These are phyloP conservation scores for Berberis vulgaris DNA, from an alignment of 164 flowering plant genomes.

Conservation along the genomic window DNA sequence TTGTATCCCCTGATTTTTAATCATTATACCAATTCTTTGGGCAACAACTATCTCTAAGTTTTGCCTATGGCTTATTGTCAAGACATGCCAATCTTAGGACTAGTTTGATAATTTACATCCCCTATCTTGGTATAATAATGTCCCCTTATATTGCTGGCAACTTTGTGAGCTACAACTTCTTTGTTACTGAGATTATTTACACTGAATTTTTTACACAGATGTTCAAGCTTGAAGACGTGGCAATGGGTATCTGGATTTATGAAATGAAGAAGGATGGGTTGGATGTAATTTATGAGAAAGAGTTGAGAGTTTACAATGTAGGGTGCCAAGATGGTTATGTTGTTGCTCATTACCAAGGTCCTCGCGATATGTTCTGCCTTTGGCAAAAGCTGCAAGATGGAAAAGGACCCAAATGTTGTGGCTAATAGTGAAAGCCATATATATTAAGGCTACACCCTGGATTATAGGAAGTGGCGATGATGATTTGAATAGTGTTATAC, in stretches of 20 bases:
- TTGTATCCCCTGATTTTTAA: too few species aligned
- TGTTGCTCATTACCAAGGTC: conserved; percentile 92
- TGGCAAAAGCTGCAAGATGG: conserved; percentile 83
- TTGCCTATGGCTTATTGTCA: too few species aligned
- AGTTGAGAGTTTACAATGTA: conserved; percentile 48
- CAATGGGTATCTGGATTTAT: conserved; percentile 98
- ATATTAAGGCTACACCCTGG: not conserved
- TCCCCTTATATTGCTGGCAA: too few species aligned
- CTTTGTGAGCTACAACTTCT: not conserved
- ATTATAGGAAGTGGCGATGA: too few species aligned
- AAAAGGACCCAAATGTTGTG: conserved; percentile 56
- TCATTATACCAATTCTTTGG: too few species aligned
- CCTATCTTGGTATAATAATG: too few species aligned
- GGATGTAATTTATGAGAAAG: conserved; percentile 59
- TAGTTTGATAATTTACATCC: too few species aligned
- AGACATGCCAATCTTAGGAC: too few species aligned
- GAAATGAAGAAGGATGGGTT: conserved; percentile 68
- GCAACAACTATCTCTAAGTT: too few species aligned
- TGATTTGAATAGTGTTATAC: too few species aligned
- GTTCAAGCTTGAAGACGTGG: conserved; percentile 98
- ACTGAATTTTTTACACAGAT: conserved; percentile 43
- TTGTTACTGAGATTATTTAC: not conserved
- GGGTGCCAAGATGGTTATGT: conserved; percentile 88
- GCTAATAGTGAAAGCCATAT: conserved; percentile 9
- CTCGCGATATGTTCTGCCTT: conserved; percentile 84